Percentiles rank a stretch among this genome's conserved stretches.
phyloP scores from a whole-genome alignment of 768 basidiomycete genomes.

The Lactarius hengduanensis region DNA sequence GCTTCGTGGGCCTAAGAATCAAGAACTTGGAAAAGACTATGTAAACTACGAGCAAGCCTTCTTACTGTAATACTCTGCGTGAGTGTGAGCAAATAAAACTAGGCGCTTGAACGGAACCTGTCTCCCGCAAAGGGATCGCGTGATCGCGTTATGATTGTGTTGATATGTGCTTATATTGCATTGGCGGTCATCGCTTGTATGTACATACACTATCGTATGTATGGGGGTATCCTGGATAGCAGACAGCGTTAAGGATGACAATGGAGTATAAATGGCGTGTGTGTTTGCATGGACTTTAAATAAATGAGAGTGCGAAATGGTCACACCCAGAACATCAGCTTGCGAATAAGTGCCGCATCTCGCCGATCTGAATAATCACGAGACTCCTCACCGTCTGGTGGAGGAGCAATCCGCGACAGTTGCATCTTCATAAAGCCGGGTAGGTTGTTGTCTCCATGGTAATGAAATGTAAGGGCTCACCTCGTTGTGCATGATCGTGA shows the following conservation, averaged over 20 bases:
- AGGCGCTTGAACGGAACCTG: constrained; percentile 8
- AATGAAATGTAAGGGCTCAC: constrained; percentile 39
- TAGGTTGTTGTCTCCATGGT: background rate
- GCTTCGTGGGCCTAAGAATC: background rate
- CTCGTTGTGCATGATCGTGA: constrained; percentile 67
- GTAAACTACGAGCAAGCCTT: background rate
- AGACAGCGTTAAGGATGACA: constrained; percentile 10
- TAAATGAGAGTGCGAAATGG: constrained; percentile 3
- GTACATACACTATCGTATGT: constrained; percentile 19
- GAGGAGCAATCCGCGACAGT: constrained; percentile 57
- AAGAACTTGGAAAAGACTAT: background rate
- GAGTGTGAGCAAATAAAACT: background rate
- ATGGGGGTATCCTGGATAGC: constrained; percentile 24
- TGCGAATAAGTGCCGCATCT: constrained; percentile 35
- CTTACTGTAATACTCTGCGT: background rate
- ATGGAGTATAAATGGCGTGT: constrained; percentile 18
- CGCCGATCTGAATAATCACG: constrained; percentile 32
- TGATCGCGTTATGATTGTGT: background rate
- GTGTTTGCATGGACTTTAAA: constrained; percentile 10
- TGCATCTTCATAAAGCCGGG: constrained; percentile 51
- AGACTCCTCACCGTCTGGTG: constrained; percentile 41
- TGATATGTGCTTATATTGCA: constrained; percentile 9
- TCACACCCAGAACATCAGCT: constrained; percentile 34
- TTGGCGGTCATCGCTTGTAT: background rate
- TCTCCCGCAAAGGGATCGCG: background rate